phyloP scores from a whole-genome alignment of 495 filamentous ascomycete genomes.

The Lentithecium fluviatile region DNA sequence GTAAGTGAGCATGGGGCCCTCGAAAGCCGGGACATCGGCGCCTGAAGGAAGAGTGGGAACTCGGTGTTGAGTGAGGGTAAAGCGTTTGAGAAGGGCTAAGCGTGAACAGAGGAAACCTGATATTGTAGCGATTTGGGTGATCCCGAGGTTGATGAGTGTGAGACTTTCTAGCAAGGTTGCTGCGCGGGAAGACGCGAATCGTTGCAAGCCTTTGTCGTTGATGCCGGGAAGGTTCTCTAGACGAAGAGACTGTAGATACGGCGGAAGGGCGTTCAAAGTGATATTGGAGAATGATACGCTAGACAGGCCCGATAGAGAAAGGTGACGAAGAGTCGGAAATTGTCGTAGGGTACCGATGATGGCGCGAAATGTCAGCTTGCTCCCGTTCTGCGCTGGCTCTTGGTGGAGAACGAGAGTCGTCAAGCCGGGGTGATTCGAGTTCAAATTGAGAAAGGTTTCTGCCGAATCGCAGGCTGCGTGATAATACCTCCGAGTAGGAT shows the following conservation, averaged over 20 bases:
- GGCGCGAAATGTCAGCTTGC: slow-evolving; percentile 47
- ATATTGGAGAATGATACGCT: slow-evolving; percentile 69
- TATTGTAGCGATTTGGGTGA: slow-evolving; percentile 84
- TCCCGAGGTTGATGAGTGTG: slow-evolving; percentile 74
- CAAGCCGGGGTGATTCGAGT: slow-evolving; percentile 67
- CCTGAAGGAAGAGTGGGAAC: slow-evolving; percentile 1
- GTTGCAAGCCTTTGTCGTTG: slow-evolving; percentile 71
- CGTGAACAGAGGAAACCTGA: slow-evolving; percentile 63
- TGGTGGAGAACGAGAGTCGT: slow-evolving; percentile 75
- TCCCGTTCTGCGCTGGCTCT: slow-evolving; percentile 46
- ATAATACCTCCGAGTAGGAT: slow-evolving; percentile 44
- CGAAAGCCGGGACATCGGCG: slow-evolving; percentile 1
- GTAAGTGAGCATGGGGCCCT: slow-evolving; percentile 2
- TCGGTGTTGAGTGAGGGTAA: slow-evolving; percentile 13
- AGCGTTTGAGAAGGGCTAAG: slow-evolving; percentile 51
- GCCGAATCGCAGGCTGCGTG: slow-evolving; percentile 60
- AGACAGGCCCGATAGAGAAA: slow-evolving; percentile 73
- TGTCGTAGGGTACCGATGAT: slow-evolving; percentile 67
- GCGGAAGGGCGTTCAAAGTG: slow-evolving; percentile 67
- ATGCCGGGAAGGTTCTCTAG: slow-evolving; percentile 75
- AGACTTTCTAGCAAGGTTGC: slow-evolving; percentile 31
- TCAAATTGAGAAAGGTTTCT: slow-evolving; percentile 68
- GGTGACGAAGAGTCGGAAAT: slow-evolving; percentile 67
- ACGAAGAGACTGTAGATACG: slow-evolving; percentile 65
- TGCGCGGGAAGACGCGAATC: slow-evolving; percentile 54